Conservation (phyloP, 2,329 filamentous ascomycete species). For the Paraconiothyrium sp. region DNA sequence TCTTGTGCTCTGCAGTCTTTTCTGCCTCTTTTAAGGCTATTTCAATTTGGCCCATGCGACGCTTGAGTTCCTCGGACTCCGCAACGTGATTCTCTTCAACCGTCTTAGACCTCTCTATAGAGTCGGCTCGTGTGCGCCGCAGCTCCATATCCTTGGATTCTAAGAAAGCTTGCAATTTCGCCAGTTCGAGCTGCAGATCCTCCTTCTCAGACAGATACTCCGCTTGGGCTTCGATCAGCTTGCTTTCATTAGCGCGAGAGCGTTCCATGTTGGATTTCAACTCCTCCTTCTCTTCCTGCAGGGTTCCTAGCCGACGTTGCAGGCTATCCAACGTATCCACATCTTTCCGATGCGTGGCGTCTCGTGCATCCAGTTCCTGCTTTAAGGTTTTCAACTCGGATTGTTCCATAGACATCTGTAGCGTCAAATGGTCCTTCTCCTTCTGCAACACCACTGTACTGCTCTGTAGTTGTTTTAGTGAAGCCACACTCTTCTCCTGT, state of each 20-base stretch:
- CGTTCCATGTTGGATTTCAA: conserved; percentile 23
- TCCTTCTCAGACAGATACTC: conserved; percentile 20
- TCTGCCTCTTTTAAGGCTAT: conserved; percentile 26
- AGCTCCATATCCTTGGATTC: conserved; percentile 19
- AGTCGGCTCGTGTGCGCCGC: conserved; percentile 13
- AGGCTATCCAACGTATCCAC: conserved; percentile 17
- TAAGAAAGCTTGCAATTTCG: conserved; percentile 20
- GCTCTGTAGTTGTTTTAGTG: neutral
- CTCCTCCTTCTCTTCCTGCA: conserved; percentile 26
- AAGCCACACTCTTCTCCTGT: neutral
- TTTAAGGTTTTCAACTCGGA: conserved; percentile 21
- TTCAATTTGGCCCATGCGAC: conserved; percentile 23
- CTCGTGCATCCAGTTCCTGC: conserved; percentile 21
- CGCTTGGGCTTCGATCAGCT: conserved; percentile 20
- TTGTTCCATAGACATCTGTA: conserved; percentile 23
- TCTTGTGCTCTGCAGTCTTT: conserved; percentile 24
- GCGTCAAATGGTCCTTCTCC: conserved; percentile 18
- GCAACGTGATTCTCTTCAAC: conserved; percentile 14
- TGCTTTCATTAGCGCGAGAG: conserved; percentile 18
- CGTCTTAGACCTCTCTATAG: conserved; percentile 8
- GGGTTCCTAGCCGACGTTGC: conserved; percentile 4
- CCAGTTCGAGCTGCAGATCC: conserved; percentile 21
- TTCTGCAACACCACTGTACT: conserved; percentile 8
- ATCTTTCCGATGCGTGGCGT: conserved; percentile 20
- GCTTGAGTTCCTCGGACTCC: conserved; percentile 20